Percentiles rank a stretch among this genome's conserved stretches.
Conservation (phyloP, 129 eudicot species). For the Deinandra increscens region DNA sequence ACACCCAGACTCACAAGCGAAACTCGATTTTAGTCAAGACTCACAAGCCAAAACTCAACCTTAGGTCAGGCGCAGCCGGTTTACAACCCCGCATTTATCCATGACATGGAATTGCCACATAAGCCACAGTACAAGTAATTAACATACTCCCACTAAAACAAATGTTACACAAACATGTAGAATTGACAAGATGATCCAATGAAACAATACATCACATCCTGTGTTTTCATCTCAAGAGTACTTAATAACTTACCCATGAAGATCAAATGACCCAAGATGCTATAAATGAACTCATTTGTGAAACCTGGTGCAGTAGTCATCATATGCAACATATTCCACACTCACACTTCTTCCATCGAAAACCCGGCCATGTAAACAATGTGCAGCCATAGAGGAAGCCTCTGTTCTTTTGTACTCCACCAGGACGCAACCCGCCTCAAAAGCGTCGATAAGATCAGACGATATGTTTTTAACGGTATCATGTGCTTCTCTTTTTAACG, state of each 20-base stretch:
- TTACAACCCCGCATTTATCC: background rate
- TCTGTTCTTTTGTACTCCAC: slow-evolving; percentile 84
- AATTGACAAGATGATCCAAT: slow-evolving; percentile 12
- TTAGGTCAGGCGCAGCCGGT: background rate
- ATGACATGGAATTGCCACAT: too few relatives aligned
- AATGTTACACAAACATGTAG: slow-evolving; percentile 23
- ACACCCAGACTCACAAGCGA: background rate
- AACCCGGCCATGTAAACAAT: slow-evolving; percentile 81
- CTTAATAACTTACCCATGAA: background rate
- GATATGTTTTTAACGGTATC: slow-evolving; percentile 1
- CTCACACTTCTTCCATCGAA: slow-evolving; percentile 73
- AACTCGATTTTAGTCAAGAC: background rate
- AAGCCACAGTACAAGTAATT: too few relatives aligned
- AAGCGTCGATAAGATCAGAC: slow-evolving; percentile 21
- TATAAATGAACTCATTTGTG: slow-evolving; percentile 30
- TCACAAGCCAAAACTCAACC: too few relatives aligned
- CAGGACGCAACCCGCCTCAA: slow-evolving; percentile 73
- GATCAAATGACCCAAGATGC: background rate
- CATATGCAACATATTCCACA: slow-evolving; percentile 55
- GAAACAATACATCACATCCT: slow-evolving; percentile 15
- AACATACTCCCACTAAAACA: slow-evolving; percentile 8
- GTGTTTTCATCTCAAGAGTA: slow-evolving; percentile 13
- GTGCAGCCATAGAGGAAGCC: slow-evolving; percentile 86
- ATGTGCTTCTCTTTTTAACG: slow-evolving; percentile 22
- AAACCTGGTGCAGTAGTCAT: slow-evolving; percentile 51